phyloP scores from a whole-genome alignment of 2,329 filamentous ascomycete species.

The Aspergillus aculeatus region DNA sequence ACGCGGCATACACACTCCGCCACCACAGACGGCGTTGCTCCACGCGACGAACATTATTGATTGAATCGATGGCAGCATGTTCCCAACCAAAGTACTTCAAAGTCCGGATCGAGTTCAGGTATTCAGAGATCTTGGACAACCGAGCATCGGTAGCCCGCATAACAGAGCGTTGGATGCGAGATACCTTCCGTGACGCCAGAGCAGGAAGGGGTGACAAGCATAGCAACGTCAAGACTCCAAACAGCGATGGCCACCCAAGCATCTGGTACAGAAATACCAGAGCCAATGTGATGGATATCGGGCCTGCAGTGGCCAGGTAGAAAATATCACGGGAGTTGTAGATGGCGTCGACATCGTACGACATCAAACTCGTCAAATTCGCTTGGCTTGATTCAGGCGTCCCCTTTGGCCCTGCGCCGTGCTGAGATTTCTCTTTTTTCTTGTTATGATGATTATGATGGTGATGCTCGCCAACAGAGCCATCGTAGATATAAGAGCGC shows the following conservation, averaged over 20 bases:
- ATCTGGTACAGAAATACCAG: constrained; percentile 56
- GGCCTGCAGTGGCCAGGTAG: constrained; percentile 47
- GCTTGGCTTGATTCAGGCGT: constrained; percentile 46
- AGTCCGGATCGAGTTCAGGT: constrained; percentile 57
- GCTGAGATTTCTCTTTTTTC: neutral
- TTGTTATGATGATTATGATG: neutral
- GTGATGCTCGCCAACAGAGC: constrained; percentile 14
- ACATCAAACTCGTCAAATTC: constrained; percentile 59
- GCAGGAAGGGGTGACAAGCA: constrained; percentile 53
- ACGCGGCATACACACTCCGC: constrained; percentile 46
- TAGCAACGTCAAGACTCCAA: constrained; percentile 52
- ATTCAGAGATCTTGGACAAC: constrained; percentile 59
- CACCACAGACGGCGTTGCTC: constrained; percentile 59
- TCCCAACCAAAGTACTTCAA: constrained; percentile 65
- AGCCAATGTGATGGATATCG: constrained; percentile 50
- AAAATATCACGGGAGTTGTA: constrained; percentile 54
- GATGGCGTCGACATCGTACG: constrained; percentile 58
- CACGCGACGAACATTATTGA: constrained; percentile 50
- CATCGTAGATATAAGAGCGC: constrained; percentile 56
- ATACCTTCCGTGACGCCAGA: constrained; percentile 52
- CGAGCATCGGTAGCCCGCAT: constrained; percentile 57
- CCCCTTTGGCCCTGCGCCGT: constrained; percentile 18
- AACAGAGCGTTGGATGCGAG: constrained; percentile 52
- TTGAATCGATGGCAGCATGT: constrained; percentile 51
- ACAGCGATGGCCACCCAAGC: constrained; percentile 56